Base-by-base conservation (phyloP, 768 basidiomycete genomes). In the Ramaria rubella region DNA sequence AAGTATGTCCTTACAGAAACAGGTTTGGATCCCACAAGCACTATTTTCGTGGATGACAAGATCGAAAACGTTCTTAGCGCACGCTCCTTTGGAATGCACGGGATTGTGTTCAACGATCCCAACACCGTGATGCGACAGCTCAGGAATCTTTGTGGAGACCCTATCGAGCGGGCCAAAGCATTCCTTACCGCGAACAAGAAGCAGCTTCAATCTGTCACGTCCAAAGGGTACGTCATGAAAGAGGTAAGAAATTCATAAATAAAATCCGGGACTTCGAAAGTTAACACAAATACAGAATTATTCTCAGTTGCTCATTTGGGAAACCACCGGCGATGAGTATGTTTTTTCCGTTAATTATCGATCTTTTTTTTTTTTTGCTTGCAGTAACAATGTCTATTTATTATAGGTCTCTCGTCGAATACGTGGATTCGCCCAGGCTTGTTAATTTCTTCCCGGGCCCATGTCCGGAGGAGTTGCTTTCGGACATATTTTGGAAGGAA, bases 41-140 rank as follows among this genome's bases (percentile, higher is more conserved):
- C 76, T 1, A 77, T 82, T 29, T 83, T 83, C 61, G 75, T 84
- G 9, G 82, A 84, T 51, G 82, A 83, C 69, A 79, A 80, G 57
- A 68, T 72, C 12, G 82, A 82, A 61, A 83, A 83, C 56, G 77
- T 84, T 4, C 62, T 81, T 6, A 74, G 79, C 1, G 81, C 82
- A 8, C 76, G 78, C 4, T 82, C 80, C 0, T 68, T 83, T 9
- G 82, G 82, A 8, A 69, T 83, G 49, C 70, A 75, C 40, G 81
- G 81, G 2, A 75, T 83, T 58, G 69, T 81, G 24, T 81, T 79
- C 44, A 75, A 80, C 49, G 64, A 72, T 29, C 62, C 66, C 9
- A 66, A 64, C 0, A 65, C 66, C 29, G 79, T 81, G 43, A 70
- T 70, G 24, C 76, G 76, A 7, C 65, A 72, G 1, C 72, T 83